These are phyloP conservation scores for Moesziomyces globuligerus DNA, from an alignment of 1,284 basidiomycete genomes.

Conservation along the genomic window DNA sequence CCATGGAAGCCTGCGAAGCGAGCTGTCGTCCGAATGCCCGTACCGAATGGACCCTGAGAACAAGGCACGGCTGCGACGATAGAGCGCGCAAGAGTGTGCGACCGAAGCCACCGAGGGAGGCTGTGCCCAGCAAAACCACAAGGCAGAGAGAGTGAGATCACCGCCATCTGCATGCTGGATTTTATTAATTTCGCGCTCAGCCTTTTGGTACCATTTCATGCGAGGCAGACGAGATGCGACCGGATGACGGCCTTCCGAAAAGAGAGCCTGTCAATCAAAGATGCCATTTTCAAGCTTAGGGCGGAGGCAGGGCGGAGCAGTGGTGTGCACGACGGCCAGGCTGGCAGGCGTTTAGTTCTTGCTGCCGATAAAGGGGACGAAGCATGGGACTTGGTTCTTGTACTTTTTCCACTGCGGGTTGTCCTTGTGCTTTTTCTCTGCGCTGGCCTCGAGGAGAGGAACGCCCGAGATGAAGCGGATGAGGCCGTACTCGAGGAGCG, in stretches of 20 bases:
- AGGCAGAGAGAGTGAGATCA: too few relatives aligned
- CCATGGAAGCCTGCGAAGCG: too few relatives aligned
- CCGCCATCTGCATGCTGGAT: neutral
- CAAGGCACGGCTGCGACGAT: too few relatives aligned
- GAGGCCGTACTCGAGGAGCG: constrained; percentile 75
- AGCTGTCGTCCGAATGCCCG: too few relatives aligned
- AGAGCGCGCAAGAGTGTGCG: too few relatives aligned
- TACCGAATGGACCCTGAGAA: too few relatives aligned
- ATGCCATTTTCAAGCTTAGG: too few relatives aligned
- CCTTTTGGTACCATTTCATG: neutral
- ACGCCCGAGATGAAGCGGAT: constrained; percentile 74
- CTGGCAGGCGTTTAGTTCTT: constrained; percentile 22
- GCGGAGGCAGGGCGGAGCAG: too few relatives aligned
- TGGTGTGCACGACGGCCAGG: neutral
- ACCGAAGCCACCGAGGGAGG: too few relatives aligned
- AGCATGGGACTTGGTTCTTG: constrained; percentile 70
- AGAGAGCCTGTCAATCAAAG: too few relatives aligned
- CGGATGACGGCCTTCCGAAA: too few relatives aligned
- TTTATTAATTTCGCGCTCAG: neutral
- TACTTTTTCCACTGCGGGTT: constrained; percentile 77
- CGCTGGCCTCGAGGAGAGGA: constrained; percentile 75
- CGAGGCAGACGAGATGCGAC: neutral
- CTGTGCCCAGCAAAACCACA: too few relatives aligned
- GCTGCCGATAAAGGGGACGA: constrained; percentile 55
- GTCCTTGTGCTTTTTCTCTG: constrained; percentile 76